Conservation (phyloP, 257 asterid genomes). For the Solanum sitiens region DNA sequence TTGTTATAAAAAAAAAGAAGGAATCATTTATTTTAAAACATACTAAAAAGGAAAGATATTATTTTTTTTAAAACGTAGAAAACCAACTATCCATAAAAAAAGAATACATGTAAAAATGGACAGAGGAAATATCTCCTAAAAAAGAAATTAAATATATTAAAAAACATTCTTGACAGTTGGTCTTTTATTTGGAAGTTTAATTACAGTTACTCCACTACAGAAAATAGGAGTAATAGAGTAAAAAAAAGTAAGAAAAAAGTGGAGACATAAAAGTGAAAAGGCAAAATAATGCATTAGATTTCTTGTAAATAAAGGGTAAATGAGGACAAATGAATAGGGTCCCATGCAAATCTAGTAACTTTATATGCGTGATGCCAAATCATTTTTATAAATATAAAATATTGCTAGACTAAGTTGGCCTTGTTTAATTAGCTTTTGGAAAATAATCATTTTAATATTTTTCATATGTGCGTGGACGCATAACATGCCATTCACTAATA, state of each 20-base stretch:
- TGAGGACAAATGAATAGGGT: slow-evolving; percentile 1
- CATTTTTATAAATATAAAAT: not conserved
- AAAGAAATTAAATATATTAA: too few species aligned
- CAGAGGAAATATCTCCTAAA: too few species aligned
- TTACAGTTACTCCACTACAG: not conserved
- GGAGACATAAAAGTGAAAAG: not conserved
- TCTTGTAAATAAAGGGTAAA: slow-evolving; percentile 4
- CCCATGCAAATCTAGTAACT: slow-evolving; percentile 8
- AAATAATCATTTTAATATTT: not conserved
- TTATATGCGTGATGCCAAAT: slow-evolving; percentile 1
- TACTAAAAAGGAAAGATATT: too few species aligned
- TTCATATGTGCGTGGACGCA: not conserved
- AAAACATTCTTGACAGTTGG: not conserved
- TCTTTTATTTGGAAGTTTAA: not conserved
- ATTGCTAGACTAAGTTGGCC: not conserved
- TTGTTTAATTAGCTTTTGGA: not conserved
- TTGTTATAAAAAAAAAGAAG: too few species aligned
- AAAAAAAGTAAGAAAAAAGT: not conserved
- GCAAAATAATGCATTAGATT: not conserved
- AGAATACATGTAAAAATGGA: too few species aligned
- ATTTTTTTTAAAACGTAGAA: fast-evolving
- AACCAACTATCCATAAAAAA: too few species aligned
- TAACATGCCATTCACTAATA: not conserved
- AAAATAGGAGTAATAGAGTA: not conserved
- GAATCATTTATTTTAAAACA: too few species aligned